phyloP scores from a whole-genome alignment of 2,329 filamentous ascomycete species.

The Trichophyton verrucosum region DNA sequence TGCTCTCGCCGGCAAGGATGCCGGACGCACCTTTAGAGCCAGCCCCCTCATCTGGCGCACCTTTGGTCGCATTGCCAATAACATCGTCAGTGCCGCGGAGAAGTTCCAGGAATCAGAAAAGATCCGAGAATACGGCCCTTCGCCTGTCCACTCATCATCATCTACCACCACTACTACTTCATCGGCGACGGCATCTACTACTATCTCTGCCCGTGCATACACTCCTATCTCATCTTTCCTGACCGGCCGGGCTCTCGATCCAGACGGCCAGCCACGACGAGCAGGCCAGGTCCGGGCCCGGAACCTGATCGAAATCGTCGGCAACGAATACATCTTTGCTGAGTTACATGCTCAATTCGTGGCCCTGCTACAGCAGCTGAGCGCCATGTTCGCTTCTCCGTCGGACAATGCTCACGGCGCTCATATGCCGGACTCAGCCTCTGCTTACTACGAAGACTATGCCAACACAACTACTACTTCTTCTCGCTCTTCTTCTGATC shows the following conservation, averaged over 20 bases:
- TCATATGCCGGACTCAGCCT: slow-evolving; percentile 15
- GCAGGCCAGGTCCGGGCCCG: slow-evolving; percentile 43
- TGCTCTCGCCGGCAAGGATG: slow-evolving; percentile 44
- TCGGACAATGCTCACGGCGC: slow-evolving; percentile 23
- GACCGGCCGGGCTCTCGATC: slow-evolving; percentile 43
- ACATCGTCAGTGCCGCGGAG: slow-evolving; percentile 38
- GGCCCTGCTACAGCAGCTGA: slow-evolving; percentile 36
- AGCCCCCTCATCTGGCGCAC: slow-evolving; percentile 40
- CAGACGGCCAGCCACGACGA: slow-evolving; percentile 42
- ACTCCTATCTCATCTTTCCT: slow-evolving; percentile 48
- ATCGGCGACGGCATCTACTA: not conserved
- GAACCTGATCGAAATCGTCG: slow-evolving; percentile 47
- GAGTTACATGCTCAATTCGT: slow-evolving; percentile 45
- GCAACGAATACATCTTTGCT: slow-evolving; percentile 47
- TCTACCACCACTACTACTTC: not conserved
- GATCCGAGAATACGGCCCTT: slow-evolving; percentile 26
- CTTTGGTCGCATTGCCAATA: slow-evolving; percentile 43
- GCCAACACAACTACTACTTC: not conserved
- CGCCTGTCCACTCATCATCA: not conserved
- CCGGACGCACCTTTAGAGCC: slow-evolving; percentile 34
- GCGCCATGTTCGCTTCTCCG: slow-evolving; percentile 34
- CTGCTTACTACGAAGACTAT: not conserved
- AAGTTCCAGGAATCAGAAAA: slow-evolving; percentile 35
- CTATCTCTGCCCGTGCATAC: slow-evolving; percentile 28
- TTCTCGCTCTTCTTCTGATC: not conserved